Base-by-base conservation (phyloP, 495 filamentous ascomycete species). In the Neurospora intermedia region DNA sequence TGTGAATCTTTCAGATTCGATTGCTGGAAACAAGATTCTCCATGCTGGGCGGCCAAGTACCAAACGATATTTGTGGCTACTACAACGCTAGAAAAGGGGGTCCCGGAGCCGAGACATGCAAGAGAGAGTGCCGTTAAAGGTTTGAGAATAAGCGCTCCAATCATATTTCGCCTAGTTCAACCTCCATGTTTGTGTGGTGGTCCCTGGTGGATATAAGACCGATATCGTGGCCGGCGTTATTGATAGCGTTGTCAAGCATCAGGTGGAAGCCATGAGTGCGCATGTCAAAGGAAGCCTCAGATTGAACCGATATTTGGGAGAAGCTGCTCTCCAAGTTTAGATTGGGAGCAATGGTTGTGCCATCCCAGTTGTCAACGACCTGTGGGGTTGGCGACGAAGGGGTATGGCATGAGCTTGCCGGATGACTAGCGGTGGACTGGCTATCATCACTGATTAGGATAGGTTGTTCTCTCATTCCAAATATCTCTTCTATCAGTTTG, bases 401-500 rank as follows among this genome's bases (percentile, higher is more conserved):
- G 0, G 2, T 43, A 69, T 41, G 23, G 46, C 4, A 39, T 6
- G 76, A 73, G 11, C 35, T 70, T 16, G 35, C 45, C 6, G 40
- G 62, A 6, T 75, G 76, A n/a, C 46, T 39, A 9, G 71, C 74
- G 5, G 75, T 81, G n/a, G 38, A 72, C 42, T 80, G 79, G 38
- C 74, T 80, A 6, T 77, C 75, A 0, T 73, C 45, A 18, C 69
- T 69, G 20, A 41, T 48, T 7, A 5, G 18, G 13, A 16, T 8
- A 2, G 46, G 35, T 35, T 46, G 27, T 15, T 18, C n/a, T 8
- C 40, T 54, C 0, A 78, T 69, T n/a, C 71, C 70, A 23, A 75
- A 72, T 41, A 69, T 69, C 27, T 69, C 59, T 20, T 74, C 74
- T 88, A 96, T 92, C 69, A 89, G 79, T 16, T 76, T 27, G 75